Evolutionary conservation across 495 filamentous ascomycete genomes (phyloP), one percentile per base, ranked within the genome.

Genomic region (Penicillium maclennaniae): DNA sequence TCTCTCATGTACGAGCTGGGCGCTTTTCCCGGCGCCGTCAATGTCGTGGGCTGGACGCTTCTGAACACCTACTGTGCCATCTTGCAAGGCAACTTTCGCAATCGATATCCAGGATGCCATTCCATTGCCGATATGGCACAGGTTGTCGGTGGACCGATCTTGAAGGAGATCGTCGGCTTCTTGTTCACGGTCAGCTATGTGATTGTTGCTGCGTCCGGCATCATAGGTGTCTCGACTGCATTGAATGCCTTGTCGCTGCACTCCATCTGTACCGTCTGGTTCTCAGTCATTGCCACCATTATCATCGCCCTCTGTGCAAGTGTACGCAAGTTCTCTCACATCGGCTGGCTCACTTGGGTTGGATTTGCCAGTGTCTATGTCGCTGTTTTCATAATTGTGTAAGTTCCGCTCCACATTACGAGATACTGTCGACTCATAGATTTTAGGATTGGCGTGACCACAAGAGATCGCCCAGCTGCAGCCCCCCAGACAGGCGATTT

Each of bases 111-210:
- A 1, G 68, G 72, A 37, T 80, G 76, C 51, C 67, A 72, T 54
- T 68, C 67, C 54, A 83, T 91, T 49, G 83, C 84, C 25, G 87
- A 93, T 61, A 88, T 83, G 44, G 83, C 84, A 6, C 63, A 79
- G 16, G 69, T 93, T 23, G 77, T 89, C 31, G 79, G 82, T 54
- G 87, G 85, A 1, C 71, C 61, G 9, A 60, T 81, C 19, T 79
- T 66, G 16, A 68, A 68, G 9, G 69, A 72, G 47, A 20, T 80
- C 0, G 65, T 71, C 3, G 78, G 77, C 0, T 53, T 67, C 3
- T 47, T 79, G 7, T 81, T 80, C 59, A 66, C 75, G 19, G 47
- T 79, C 15, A 69, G 69, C 17, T 79, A 78, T 52, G 70, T 76
- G 36, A 71, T 82, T 19, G 71, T 69, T 27, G 58, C 73, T 23